phyloP scores from a whole-genome alignment of 306 rosid species.

The Crataegus laevigata region DNA sequence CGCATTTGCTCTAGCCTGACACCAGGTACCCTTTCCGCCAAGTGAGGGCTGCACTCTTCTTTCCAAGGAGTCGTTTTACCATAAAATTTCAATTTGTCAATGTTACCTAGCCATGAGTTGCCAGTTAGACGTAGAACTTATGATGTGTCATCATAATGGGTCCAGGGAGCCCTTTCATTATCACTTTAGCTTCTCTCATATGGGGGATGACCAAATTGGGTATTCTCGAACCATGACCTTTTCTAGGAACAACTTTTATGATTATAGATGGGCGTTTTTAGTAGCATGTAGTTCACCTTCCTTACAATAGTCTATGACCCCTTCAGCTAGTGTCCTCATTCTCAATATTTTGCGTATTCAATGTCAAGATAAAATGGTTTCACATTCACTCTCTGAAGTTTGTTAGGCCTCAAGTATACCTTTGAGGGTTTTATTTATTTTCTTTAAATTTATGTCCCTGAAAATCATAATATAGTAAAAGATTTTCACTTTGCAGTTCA shows the following conservation, averaged over 20 bases:
- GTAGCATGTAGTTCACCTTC: background rate
- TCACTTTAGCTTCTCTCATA: background rate
- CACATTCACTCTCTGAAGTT: background rate
- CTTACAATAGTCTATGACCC: background rate
- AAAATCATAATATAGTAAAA: background rate
- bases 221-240: background rate
- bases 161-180: background rate
- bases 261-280: background rate
- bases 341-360: background rate
- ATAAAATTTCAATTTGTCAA: background rate
- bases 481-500: background rate
- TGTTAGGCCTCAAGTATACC: background rate
- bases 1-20: conserved; percentile 26
- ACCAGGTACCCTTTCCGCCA: conserved; percentile 21
- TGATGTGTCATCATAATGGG: background rate
- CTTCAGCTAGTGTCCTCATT: background rate
- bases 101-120: conserved; percentile 1
- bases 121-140: background rate
- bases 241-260: background rate
- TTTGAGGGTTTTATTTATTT: background rate
- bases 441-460: background rate
- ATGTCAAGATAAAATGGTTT: background rate
- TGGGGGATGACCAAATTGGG: background rate
- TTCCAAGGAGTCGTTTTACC: conserved; percentile 18
- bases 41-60: conserved; percentile 20